Percentiles rank a stretch among this genome's conserved stretches.
phyloP scores from a whole-genome alignment of 169 alveolate genomes.

The Besnoitia besnoiti region DNA sequence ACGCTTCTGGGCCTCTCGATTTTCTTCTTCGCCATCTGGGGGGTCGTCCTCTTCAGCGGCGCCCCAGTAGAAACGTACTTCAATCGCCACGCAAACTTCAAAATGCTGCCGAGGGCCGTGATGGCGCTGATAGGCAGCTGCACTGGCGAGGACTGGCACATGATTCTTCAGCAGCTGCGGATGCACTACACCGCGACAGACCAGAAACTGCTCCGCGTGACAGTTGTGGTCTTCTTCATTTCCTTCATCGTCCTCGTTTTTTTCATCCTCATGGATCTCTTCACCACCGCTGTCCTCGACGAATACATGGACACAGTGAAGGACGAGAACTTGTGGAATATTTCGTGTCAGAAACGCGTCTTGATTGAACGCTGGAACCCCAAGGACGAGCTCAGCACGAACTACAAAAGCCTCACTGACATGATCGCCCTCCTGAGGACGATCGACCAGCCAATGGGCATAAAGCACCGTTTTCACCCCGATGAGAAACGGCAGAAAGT shows the following conservation, averaged over 20 bases:
- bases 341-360: slow-evolving; percentile 54
- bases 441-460: slow-evolving; percentile 51
- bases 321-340: slow-evolving; percentile 60
- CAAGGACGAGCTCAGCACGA: slow-evolving; percentile 12
- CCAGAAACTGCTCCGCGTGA: neutral
- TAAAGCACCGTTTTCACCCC: slow-evolving; percentile 33
- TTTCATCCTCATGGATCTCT: slow-evolving; percentile 61
- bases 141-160: slow-evolving; percentile 69
- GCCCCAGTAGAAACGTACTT: slow-evolving; percentile 17
- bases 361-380: slow-evolving; percentile 58
- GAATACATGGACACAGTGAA: slow-evolving; percentile 64
- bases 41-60: slow-evolving; percentile 58
- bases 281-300: slow-evolving; percentile 61
- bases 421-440: slow-evolving; percentile 45
- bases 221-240: slow-evolving; percentile 36
- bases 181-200: slow-evolving; percentile 29
- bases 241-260: slow-evolving; percentile 50
- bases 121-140: slow-evolving; percentile 55
- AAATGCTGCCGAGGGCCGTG: slow-evolving; percentile 6
- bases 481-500: neutral
- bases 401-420: slow-evolving; percentile 46
- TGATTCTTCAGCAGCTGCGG: slow-evolving; percentile 50
- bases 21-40: slow-evolving; percentile 51
- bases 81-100: slow-evolving; percentile 29
- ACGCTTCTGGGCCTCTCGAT: slow-evolving; percentile 26